Conservation (phyloP, 2,329 filamentous ascomycete genomes). For the Epichloe sylvatica region DNA sequence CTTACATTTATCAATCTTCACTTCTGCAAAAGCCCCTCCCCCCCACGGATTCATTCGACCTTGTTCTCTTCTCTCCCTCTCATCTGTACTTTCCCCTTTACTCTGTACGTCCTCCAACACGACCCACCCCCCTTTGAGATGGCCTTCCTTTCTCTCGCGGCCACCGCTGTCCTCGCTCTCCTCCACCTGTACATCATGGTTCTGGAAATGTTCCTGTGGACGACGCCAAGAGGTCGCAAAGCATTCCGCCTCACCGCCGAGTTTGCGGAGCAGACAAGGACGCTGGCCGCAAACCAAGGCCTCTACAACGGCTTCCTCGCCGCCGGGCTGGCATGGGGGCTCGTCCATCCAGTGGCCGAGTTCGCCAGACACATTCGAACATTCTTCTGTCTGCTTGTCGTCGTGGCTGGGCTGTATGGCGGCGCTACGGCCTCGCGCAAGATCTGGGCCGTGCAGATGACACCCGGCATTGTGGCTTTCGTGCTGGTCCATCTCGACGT, state of each 20-base stretch:
- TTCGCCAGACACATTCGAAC: slow-evolving; percentile 29
- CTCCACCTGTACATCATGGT: slow-evolving; percentile 35
- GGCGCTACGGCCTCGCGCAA: slow-evolving; percentile 25
- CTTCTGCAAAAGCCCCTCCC: too few relatives aligned
- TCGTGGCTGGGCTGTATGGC: slow-evolving; percentile 32
- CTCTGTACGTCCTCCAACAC: neutral
- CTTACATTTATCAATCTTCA: too few relatives aligned
- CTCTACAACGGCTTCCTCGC: slow-evolving; percentile 41
- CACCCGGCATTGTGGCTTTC: slow-evolving; percentile 11
- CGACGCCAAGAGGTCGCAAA: slow-evolving; percentile 28
- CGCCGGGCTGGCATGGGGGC: slow-evolving; percentile 32
- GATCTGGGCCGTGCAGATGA: slow-evolving; percentile 30
- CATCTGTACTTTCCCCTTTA: too few relatives aligned
- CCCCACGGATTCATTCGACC: too few relatives aligned
- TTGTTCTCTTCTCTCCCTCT: too few relatives aligned
- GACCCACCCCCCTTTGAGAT: neutral
- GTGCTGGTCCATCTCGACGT: slow-evolving; percentile 10
- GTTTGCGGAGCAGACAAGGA: slow-evolving; percentile 30
- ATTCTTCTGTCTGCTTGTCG: slow-evolving; percentile 34
- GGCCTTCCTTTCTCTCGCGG: slow-evolving; percentile 15
- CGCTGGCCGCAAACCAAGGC: slow-evolving; percentile 36
- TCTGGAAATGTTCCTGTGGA: slow-evolving; percentile 38
- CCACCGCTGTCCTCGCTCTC: slow-evolving; percentile 25
- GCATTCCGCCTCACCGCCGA: slow-evolving; percentile 30
- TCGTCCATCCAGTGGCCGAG: slow-evolving; percentile 29